Base-by-base conservation (phyloP, 495 filamentous ascomycete genomes). In the Choiromyces venosus region DNA sequence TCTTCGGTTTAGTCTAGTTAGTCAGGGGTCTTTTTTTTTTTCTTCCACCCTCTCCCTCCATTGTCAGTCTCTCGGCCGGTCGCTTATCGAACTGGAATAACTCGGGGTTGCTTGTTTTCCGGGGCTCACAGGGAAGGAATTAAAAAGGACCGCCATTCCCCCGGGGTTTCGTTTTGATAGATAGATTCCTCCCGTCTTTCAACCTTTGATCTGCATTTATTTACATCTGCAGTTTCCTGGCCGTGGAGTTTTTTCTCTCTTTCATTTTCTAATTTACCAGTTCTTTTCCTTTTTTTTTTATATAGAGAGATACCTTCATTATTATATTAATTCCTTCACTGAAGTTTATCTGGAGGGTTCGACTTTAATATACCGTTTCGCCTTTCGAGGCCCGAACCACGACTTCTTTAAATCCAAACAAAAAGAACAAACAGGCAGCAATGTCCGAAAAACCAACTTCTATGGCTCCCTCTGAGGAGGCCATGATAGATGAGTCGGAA, bases 401-500 rank as follows among this genome's bases (percentile, higher is more conserved):
- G 10, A 33, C 52, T 61, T 10, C 52, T 33, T 9, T 6, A 33
- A 33, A 33, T 25, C 25, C 25, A 7, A 5, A 12, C 10, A 12
- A 16, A 14, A 29, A 14, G 25, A 56, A 4, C 40, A 56, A 21
- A 37, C 68, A 18, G 29, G 29, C 4, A n/a, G 33, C 7, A 69
- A 37, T 33, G 52, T 33, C 68, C 14, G 21, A 35, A 61, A 38
- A 37, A 36, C 18, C 19, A 1, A 12, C n/a, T 8, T 1, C 70
- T 39, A 68, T 65, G n/a, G 44, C 8, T 37, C 84, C 85, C 12
- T 81, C 84, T 19, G 81, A 81, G 38, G 85, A 84, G 2, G 84
- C 85, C 2, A 77, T 73, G 44, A 74, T 84, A 46, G 82, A 82
- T 35, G 70, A 82, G 19, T 64, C 76, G 67, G 86, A 85, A 73